Base-by-base conservation (phyloP, 78 protist genomes). In the Creolimax fragrantissima region DNA sequence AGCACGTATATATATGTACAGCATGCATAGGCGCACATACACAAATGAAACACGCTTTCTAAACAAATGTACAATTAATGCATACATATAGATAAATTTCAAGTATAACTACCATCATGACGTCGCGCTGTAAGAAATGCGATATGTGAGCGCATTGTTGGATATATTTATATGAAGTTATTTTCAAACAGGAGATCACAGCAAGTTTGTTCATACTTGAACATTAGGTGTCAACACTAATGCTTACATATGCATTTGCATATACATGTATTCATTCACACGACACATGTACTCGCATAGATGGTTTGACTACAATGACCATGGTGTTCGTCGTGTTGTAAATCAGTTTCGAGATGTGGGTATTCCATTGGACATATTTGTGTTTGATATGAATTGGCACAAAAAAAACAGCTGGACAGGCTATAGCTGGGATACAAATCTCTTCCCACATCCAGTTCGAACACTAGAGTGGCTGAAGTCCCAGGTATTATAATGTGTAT, bases 311-410 rank as follows among this genome's bases (percentile, higher is more conserved):
- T 3, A 44, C 89, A 89, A 81, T 3, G 3, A 7, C 17, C 89
- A 5, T 11, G 41, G 32, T 2, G 3, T 3, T 2, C 84, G 4
- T 2, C 3, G 95, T 2, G 93, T 93, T 5, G 3, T 2, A 17
- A 6, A 11, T 66, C 41, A 42, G 93, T 83, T 43, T 90, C 32
- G 35, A 3, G 2, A 6, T 42, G 3, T 41, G 3, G 44, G 17
- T 17, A 2, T 94, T 6, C 96, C 96, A 2, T 93, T 95, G 43
- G 96, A 95, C 85, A 90, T 93, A 4, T 35, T 93, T 11, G 92
- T 95, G 32, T 2, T 58, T 5, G 96, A 95, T 83, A 94, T 95
- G 96, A 32, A 94, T 91, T 94, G 95, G 96, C 96, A 95, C 84
- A 2, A 24, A 6, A 94, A 44, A 24, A 58, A 58, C 24, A 24